Percentiles rank a stretch among this genome's conserved stretches.
Evolutionary conservation across 371 early-diverging fungal species (phyloP).

Genomic region (Batrachochytrium dendrobatidis): DNA sequence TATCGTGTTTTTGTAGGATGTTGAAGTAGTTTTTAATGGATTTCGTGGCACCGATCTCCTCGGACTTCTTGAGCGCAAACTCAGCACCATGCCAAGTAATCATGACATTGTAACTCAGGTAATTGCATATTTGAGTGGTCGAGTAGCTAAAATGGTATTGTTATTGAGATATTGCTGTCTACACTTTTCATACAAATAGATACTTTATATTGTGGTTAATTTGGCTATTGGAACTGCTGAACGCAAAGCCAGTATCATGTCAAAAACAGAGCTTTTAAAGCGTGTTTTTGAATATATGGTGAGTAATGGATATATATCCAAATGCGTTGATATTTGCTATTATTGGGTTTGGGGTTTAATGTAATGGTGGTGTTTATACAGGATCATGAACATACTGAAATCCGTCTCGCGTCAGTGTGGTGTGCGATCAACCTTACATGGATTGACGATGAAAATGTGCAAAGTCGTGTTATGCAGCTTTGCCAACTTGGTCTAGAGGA

Average conservation of each 20-base stretch:
- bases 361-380: neutral
- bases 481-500: conserved; percentile 55
- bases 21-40: conserved; percentile 63
- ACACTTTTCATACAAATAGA: no score
- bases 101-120: conserved; percentile 36
- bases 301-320: conserved; percentile 7
- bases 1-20: conserved; percentile 37
- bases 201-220: conserved; percentile 61
- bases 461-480: conserved; percentile 35
- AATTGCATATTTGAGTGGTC: no score
- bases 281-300: conserved; percentile 55
- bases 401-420: conserved; percentile 74
- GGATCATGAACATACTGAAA: conserved; percentile 13
- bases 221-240: conserved; percentile 62
- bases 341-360: neutral
- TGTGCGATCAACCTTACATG: conserved; percentile 77
- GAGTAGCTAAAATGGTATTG: no score
- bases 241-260: conserved; percentile 61
- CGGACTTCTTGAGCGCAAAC: conserved; percentile 59
- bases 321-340: neutral
- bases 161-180: no score
- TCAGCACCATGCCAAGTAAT: conserved; percentile 25
- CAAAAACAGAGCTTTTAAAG: conserved; percentile 46
- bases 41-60: conserved; percentile 57
- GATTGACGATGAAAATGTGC: conserved; percentile 51